Conservation (phyloP, 2,329 filamentous ascomycete species). For the Chalaropsis ovoidea region DNA sequence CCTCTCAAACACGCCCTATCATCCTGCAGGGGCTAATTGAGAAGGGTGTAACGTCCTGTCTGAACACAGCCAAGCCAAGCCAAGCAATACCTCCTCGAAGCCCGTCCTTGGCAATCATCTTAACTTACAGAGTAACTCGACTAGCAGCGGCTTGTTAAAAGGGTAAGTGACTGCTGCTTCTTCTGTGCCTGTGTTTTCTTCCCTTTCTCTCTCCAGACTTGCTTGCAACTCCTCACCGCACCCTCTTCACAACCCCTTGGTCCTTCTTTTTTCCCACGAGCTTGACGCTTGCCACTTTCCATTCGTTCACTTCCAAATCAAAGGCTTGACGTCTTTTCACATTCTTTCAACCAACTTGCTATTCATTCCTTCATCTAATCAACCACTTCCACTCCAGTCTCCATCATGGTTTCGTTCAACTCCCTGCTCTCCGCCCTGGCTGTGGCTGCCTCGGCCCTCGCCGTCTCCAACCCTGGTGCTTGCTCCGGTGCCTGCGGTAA, state of each 20-base stretch:
- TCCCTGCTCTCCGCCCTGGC: constrained; percentile 23
- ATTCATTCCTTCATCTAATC: not conserved
- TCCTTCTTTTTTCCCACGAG: not conserved
- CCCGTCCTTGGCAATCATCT: not conserved
- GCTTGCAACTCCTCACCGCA: not conserved
- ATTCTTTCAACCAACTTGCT: not conserved
- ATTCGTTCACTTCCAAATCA: not conserved
- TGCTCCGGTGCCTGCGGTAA: constrained; percentile 34
- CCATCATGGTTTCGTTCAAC: constrained; percentile 21
- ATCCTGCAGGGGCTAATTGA: constrained; percentile 8
- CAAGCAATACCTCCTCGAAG: not conserved
- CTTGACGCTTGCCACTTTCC: constrained; percentile 3
- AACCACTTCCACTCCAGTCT: not conserved
- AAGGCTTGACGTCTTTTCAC: constrained; percentile 3
- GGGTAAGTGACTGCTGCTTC: not conserved
- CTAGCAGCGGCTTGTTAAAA: not conserved
- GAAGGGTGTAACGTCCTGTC: constrained; percentile 1
- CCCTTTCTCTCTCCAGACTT: not conserved
- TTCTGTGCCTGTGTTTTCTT: not conserved
- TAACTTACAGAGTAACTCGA: not conserved
- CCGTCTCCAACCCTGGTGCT: constrained; percentile 32
- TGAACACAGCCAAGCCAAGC: not conserved
- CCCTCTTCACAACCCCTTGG: not conserved
- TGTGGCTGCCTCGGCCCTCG: constrained; percentile 18
- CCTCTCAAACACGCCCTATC: not conserved